A percentile compares a stretch with the other conserved stretches of the same genome.
Evolutionary conservation across 2,329 filamentous ascomycete genomes (phyloP).

Genomic region (Uncinocarpus reesii): DNA sequence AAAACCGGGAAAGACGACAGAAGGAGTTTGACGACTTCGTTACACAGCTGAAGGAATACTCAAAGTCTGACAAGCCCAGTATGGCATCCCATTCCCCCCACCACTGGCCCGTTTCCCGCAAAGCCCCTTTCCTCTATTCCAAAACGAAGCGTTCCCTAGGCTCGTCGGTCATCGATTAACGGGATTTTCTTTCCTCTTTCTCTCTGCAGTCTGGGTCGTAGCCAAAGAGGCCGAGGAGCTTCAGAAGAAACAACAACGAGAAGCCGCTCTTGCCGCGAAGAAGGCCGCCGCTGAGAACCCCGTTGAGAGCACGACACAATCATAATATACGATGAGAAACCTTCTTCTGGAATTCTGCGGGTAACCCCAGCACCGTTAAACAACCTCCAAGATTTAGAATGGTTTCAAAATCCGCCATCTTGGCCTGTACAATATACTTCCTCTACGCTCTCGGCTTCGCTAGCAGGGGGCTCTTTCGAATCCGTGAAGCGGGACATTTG

Average conservation of each 20-base stretch:
- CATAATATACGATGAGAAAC: not conserved
- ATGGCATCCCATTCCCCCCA: no score
- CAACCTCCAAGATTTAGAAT: no score
- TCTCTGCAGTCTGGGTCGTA: slow-evolving; percentile 28
- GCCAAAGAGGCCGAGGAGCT: slow-evolving; percentile 29
- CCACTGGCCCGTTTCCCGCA: not conserved
- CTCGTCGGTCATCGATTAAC: no score
- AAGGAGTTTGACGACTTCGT: slow-evolving; percentile 89
- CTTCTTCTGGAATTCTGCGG: no score
- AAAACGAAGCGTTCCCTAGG: no score
- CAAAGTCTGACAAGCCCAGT: slow-evolving; percentile 88
- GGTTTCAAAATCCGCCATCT: no score
- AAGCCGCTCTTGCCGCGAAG: slow-evolving; percentile 17
- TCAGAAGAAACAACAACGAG: slow-evolving; percentile 23
- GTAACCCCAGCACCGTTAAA: no score
- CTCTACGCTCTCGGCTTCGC: no score
- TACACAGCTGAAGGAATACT: slow-evolving; percentile 69
- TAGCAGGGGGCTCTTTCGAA: not conserved
- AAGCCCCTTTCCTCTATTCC: no score
- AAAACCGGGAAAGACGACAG: slow-evolving; percentile 61
- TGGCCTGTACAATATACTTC: no score
- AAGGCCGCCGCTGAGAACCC: not conserved
- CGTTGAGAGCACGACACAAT: slow-evolving; percentile 2
- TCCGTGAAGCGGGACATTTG: not conserved
- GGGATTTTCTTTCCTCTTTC: no score